Evolutionary conservation across 257 asterid species (phyloP).

Genomic region (Cinchona pubescens): DNA sequence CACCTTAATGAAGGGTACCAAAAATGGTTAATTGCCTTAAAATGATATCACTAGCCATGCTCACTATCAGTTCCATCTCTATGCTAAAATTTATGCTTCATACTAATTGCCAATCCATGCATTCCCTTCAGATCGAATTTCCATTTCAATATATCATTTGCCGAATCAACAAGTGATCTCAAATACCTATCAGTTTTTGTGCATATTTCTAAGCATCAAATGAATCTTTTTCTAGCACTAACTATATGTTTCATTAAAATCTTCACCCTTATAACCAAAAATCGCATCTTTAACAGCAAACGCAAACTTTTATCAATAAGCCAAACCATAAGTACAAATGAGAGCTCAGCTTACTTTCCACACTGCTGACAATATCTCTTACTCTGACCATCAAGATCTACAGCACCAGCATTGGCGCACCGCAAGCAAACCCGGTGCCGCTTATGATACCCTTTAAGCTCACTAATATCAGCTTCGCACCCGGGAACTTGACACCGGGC

Average conservation of each 20-base stretch:
- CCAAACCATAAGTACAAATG: background rate
- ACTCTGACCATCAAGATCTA: constrained; percentile 69
- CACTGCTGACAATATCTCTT: constrained; percentile 90
- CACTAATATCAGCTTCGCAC: constrained; percentile 82
- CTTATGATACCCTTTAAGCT: constrained; percentile 91
- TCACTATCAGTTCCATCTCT: background rate
- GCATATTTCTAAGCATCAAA: background rate
- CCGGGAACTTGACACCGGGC: constrained; percentile 84
- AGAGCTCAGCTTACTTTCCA: constrained; percentile 39
- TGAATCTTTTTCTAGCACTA: background rate
- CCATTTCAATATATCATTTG: background rate
- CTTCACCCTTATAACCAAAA: background rate
- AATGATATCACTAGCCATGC: background rate
- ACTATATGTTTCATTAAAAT: background rate
- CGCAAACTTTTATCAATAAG: background rate
- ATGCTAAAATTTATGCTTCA: background rate
- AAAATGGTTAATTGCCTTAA: background rate
- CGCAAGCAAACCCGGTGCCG: constrained; percentile 80
- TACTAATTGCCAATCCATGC: background rate
- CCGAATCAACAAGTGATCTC: too few relatives aligned
- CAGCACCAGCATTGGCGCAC: constrained; percentile 74
- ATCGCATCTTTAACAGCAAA: background rate
- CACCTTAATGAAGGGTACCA: background rate
- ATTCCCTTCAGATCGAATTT: background rate
- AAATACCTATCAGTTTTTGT: background rate